Evolutionary conservation across 495 filamentous ascomycete genomes (phyloP), one percentile per base, ranked within the genome.

Genomic region (Trichoderma parareesei): DNA sequence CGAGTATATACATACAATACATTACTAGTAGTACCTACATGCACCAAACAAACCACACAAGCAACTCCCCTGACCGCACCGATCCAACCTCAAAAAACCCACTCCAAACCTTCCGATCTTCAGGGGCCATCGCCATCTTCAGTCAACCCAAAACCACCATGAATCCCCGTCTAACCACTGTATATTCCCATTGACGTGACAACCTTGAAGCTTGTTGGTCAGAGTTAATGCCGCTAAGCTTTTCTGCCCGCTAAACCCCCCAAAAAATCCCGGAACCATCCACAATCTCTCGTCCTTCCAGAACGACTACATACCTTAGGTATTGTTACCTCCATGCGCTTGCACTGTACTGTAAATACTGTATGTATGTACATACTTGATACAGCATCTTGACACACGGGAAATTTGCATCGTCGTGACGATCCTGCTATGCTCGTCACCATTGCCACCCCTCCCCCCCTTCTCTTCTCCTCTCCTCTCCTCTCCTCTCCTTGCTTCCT

Each of bases 391-490:
- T 55, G 48, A 35, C n/a, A 55, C 18, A 5, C 48, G 27, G 48
- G 53, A 57, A 57, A 57, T 57, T 57, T 57, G 53, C 10, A 57
- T 57, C 53, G 53, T 5, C 53, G 53, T 38, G 27, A 14, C 53
- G 53, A 57, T 57, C 53, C 14, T 37, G 53, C 53, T 14, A 3
- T 57, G 53, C 53, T 57, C 27, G 27, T 57, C 53, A 57, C 27
- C 53, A 27, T 27, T 57, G 53, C 14, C 11, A 4, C 4, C 5
- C 20, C 11, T 20, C 0, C 8, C n/a, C 49, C n/a, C 16, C n/a
- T 7, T 48, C 5, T 11, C 16, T 5, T 48, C 40, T 11, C 40
- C 6, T 41, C 27, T 27, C 27, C 27, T 18, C 5, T 11, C 16
- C 44, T 48, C 40, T 11, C 40, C 6, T 41, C 27, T 27, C 27